A percentile compares a stretch with the other conserved stretches of the same genome.
Conservation (phyloP, 306 rosid species). For the Quercus aquifolioides region DNA sequence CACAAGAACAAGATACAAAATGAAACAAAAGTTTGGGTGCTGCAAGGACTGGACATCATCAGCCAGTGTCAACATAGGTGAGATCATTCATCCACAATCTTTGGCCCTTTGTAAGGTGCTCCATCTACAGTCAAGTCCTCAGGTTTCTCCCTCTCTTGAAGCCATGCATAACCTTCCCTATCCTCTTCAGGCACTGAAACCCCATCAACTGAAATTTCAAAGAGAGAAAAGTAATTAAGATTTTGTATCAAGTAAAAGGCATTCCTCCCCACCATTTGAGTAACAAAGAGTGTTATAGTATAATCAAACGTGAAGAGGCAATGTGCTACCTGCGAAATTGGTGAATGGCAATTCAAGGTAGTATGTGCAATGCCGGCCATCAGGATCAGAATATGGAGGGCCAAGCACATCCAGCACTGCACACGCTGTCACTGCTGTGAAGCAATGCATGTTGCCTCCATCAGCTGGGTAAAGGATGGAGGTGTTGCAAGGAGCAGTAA, state of each 20-base stretch:
- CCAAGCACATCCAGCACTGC: conserved; percentile 96
- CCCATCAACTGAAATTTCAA: conserved; percentile 50
- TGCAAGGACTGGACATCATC: conserved; percentile 21
- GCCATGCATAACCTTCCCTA: conserved; percentile 63
- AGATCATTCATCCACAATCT: conserved; percentile 46
- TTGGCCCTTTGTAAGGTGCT: conserved; percentile 65
- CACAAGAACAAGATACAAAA: background rate
- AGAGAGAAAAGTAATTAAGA: background rate
- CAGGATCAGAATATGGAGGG: conserved; percentile 80
- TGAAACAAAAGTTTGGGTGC: conserved; percentile 5
- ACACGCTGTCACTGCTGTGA: conserved; percentile 93
- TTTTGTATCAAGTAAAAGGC: background rate
- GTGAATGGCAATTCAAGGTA: conserved; percentile 56
- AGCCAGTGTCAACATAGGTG: background rate
- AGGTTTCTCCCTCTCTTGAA: conserved; percentile 72
- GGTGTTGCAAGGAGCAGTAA: conserved; percentile 70
- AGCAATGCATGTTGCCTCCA: conserved; percentile 94
- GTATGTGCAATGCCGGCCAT: conserved; percentile 86
- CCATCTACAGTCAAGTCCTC: conserved; percentile 62
- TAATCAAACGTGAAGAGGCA: background rate
- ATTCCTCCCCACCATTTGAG: background rate
- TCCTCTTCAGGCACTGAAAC: conserved; percentile 56
- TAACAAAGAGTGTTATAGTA: background rate
- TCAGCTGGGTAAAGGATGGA: conserved; percentile 84
- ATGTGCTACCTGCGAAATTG: conserved; percentile 53